Conservation (phyloP, 257 asterid species). For the Henckelia pumila region DNA sequence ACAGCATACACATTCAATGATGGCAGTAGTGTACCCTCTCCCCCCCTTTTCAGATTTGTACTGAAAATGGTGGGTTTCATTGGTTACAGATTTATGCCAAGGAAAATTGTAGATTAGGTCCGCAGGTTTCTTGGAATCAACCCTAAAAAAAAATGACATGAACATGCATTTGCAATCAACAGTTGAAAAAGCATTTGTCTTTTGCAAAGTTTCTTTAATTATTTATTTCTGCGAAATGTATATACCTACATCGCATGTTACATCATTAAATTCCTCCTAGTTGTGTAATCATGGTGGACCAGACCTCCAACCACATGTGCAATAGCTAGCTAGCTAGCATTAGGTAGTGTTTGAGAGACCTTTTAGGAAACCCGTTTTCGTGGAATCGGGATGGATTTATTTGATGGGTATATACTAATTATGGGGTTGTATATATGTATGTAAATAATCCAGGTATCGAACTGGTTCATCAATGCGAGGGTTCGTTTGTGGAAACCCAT, state of each 20-base stretch:
- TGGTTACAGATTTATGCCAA: background rate
- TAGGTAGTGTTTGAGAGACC: too few species aligned
- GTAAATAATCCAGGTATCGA: conserved; percentile 79
- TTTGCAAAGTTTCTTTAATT: background rate
- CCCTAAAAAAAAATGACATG: background rate
- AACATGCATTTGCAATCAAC: background rate
- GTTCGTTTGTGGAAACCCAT: conserved; percentile 99
- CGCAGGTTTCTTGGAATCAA: background rate
- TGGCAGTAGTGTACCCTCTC: too few species aligned
- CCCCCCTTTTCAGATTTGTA: background rate
- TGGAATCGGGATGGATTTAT: too few species aligned
- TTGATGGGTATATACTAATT: too few species aligned
- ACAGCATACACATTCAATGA: background rate
- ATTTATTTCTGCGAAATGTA: background rate
- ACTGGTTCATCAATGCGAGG: conserved; percentile 99
- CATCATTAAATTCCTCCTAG: background rate
- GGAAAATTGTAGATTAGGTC: background rate
- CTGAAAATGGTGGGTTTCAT: background rate
- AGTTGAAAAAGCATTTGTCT: background rate
- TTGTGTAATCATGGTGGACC: conserved; percentile 20
- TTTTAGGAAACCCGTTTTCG: too few species aligned
- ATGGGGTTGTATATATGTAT: too few species aligned
- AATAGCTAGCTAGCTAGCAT: background rate
- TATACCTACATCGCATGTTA: background rate
- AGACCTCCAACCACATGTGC: background rate